Evolutionary conservation across 495 filamentous ascomycete species (phyloP).

Genomic region (Stereocaulon alpinum): DNA sequence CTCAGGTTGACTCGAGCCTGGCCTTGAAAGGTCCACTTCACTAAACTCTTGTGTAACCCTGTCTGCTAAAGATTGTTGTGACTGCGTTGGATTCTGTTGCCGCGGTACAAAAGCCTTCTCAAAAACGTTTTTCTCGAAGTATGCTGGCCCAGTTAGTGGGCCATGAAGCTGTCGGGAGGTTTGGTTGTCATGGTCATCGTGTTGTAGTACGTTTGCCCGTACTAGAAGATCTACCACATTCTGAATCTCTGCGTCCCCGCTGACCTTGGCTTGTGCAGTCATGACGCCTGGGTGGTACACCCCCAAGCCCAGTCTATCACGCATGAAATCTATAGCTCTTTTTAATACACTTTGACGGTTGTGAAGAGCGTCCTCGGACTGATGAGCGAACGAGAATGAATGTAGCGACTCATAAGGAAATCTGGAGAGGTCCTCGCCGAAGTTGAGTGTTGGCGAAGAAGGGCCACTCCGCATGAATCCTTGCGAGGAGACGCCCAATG

Average conservation of each 20-base stretch:
- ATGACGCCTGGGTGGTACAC: constrained; percentile 52
- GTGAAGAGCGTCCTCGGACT: constrained; percentile 83
- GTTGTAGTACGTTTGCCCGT: constrained; percentile 61
- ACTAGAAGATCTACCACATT: constrained; percentile 82
- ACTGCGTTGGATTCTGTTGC: constrained; percentile 40
- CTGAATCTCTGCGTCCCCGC: constrained; percentile 77
- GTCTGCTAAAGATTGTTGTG: constrained; percentile 22
- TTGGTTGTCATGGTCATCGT: constrained; percentile 36
- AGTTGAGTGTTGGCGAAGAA: constrained; percentile 53
- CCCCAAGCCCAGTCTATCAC: constrained; percentile 81
- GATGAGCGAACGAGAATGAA: constrained; percentile 96
- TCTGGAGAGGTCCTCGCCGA: constrained; percentile 78
- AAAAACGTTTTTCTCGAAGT: constrained; percentile 65
- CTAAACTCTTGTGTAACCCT: constrained; percentile 44
- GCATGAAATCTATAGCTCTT: constrained; percentile 93
- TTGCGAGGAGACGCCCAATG: constrained; percentile 40
- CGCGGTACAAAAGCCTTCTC: constrained; percentile 54
- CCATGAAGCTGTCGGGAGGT: constrained; percentile 37
- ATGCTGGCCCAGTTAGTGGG: constrained; percentile 67
- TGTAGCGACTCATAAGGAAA: constrained; percentile 96
- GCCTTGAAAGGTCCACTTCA: constrained; percentile 29
- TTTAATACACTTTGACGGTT: constrained; percentile 90
- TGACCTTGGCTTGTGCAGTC: constrained; percentile 69
- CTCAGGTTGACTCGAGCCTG: constrained; percentile 18
- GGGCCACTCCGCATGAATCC: constrained; percentile 46